Base-by-base conservation (phyloP, 2,329 filamentous ascomycete species). In the Hirsutella thompsonii region DNA sequence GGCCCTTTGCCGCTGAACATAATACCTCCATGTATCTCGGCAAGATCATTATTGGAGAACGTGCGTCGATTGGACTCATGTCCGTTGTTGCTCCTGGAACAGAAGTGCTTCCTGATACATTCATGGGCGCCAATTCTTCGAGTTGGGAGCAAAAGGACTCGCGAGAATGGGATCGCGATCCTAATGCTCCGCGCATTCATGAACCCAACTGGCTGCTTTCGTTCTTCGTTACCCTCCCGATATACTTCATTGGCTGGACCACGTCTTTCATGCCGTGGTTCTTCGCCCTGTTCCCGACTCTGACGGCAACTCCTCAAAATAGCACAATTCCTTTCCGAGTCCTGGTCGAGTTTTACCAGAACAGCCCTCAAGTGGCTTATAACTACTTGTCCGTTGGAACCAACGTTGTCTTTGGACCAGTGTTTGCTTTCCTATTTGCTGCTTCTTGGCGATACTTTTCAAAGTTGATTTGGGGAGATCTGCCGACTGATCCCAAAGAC, bases 1-100 rank as follows among this genome's bases (percentile, higher is more conserved):
- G 72, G 8, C 70, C 71, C 0, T 75, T 77, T 46, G 71, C 63
- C 0, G 71, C 60, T 3, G 72, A 76, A 54, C 56, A 61, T 16
- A 74, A 76, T 52, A 73, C 72, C 0, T 66, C 66, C 3, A 76
- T 77, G 71, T 72, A 73, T 44, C 60, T 77, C 9, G 69, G 66
- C 9, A 58, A 55, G 5, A 74, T 76, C 46, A 54, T 53, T 8
- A 65, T 77, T 39, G 71, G 71, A 1, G 54, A 56, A 8, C 64
- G 69, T 36, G 60, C 61, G 5, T 64, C 59, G 2, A 57, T 75
- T 5, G 71, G 72, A 4, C 47, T 67, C 3, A 58, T 63, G 3
- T 68, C 70, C 1, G 63, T 72, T 37, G 52, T 76, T 3, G 68
- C 72, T 0, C 64, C 72, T 1, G 72, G 72, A 1, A 64, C 69